A percentile compares a stretch with the other conserved stretches of the same genome.
phyloP scores from a whole-genome alignment of 2,329 filamentous ascomycete species.

The Kalmusia sp. region DNA sequence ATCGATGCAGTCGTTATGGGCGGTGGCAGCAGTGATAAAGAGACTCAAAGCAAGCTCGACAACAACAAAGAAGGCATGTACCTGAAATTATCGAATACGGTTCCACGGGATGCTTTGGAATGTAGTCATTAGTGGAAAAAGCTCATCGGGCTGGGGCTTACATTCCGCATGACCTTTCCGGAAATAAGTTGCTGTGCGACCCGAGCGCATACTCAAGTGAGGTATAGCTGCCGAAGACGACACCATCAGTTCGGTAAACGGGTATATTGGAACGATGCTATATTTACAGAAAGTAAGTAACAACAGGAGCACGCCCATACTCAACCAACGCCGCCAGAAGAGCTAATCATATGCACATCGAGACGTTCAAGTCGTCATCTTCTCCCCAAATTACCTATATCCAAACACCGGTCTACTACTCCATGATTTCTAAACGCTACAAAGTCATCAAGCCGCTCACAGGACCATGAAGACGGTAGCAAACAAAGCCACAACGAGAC shows the following conservation, averaged over 20 bases:
- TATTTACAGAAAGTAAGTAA: constrained; percentile 1
- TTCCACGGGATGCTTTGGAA: constrained; percentile 5
- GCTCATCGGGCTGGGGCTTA: background rate
- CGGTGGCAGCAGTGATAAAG: constrained; percentile 18
- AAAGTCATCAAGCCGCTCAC: constrained; percentile 17
- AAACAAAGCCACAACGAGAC: constrained; percentile 42
- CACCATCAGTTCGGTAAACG: too few species aligned
- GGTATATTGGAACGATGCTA: too few species aligned
- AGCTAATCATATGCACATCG: background rate
- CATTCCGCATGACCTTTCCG: background rate
- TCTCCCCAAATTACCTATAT: background rate
- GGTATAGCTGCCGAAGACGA: too few species aligned
- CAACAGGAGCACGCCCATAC: too few species aligned
- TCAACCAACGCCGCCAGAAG: background rate
- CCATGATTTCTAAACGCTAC: background rate
- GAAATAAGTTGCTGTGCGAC: background rate
- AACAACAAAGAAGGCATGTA: constrained; percentile 37
- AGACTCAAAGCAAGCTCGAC: constrained; percentile 17
- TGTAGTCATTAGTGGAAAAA: constrained; percentile 2
- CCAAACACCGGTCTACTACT: background rate
- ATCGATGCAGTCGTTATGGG: background rate
- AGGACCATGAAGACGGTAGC: constrained; percentile 34
- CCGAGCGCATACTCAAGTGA: too few species aligned
- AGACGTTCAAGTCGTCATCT: background rate
- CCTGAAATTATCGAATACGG: constrained; percentile 24